Conservation (phyloP, 495 filamentous ascomycete species). For the Parathielavia hyrcaniae region DNA sequence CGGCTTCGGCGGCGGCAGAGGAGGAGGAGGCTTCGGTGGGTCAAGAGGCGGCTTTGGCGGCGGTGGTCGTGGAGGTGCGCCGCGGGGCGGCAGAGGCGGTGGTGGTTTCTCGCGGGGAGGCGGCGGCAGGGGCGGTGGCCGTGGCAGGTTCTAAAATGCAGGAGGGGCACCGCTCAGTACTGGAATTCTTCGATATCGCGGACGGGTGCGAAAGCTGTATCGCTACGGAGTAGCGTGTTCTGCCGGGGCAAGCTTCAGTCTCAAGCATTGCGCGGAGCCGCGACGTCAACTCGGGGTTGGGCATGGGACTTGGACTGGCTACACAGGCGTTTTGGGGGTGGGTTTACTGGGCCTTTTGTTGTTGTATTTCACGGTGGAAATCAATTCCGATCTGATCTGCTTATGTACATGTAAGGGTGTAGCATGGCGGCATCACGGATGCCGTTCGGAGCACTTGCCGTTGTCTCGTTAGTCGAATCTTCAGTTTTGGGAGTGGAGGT, state of each 20-base stretch:
- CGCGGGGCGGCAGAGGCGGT: slow-evolving; percentile 26
- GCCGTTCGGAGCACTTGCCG: not conserved
- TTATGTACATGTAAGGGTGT: slow-evolving; percentile 6
- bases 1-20: slow-evolving; percentile 43
- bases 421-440: slow-evolving; percentile 8
- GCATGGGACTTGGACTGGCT: slow-evolving; percentile 25
- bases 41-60: slow-evolving; percentile 26
- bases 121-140: slow-evolving; percentile 24
- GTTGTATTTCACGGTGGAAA: slow-evolving; percentile 15
- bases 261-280: slow-evolving; percentile 15
- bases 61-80: slow-evolving; percentile 23
- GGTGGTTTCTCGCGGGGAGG: slow-evolving; percentile 27
- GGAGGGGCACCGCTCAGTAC: not conserved
- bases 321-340: slow-evolving; percentile 26
- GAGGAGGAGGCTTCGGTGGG: slow-evolving; percentile 35
- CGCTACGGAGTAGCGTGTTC: not conserved
- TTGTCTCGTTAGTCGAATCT: no score
- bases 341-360: slow-evolving; percentile 24
- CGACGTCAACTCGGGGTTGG: slow-evolving; percentile 21
- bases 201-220: slow-evolving; percentile 6
- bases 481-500: no score
- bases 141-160: slow-evolving; percentile 7
- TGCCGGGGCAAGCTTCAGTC: slow-evolving; percentile 3
- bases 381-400: slow-evolving; percentile 5
- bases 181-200: not conserved